Conservation (phyloP, 176 grass and related monocot species). For the Musa schizocarpa region DNA sequence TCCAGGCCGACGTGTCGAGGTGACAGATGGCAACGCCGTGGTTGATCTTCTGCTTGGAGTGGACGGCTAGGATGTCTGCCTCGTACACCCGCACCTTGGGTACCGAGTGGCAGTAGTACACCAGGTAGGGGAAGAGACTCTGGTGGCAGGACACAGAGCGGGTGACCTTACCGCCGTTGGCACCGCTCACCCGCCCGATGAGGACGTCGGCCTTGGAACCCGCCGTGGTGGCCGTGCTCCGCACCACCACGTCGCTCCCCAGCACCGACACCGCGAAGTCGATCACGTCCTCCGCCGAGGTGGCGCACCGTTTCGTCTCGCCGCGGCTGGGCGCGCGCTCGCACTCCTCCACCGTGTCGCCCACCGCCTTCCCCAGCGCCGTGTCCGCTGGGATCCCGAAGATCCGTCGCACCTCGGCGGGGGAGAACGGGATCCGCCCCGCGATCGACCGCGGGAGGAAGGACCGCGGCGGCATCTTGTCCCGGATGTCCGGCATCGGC, state of each 20-base stretch:
- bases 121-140: slow-evolving; percentile 16
- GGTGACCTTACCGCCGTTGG: slow-evolving; percentile 13
- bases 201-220: slow-evolving; percentile 1
- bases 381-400: slow-evolving; percentile 12
- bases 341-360: slow-evolving; percentile 13
- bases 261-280: slow-evolving; percentile 16
- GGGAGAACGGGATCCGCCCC: slow-evolving; percentile 14
- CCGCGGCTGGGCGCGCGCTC: slow-evolving; percentile 1
- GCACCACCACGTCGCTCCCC: slow-evolving; percentile 6
- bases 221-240: not conserved
- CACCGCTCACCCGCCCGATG: not conserved
- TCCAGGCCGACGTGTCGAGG: slow-evolving; percentile 13
- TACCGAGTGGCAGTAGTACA: slow-evolving; percentile 16
- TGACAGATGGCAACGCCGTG: slow-evolving; percentile 14
- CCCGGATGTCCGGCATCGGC: slow-evolving; percentile 18
- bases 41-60: slow-evolving; percentile 10
- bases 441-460: slow-evolving; percentile 15
- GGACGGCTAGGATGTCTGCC: slow-evolving; percentile 7
- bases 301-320: slow-evolving; percentile 17
- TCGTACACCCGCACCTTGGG: slow-evolving; percentile 11
- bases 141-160: slow-evolving; percentile 11
- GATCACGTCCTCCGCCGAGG: slow-evolving; percentile 16
- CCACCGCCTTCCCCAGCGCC: slow-evolving; percentile 15
- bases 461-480: slow-evolving; percentile 12
- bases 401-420: not conserved